Conservation (phyloP, 495 filamentous ascomycete species). For the Neurospora africana region DNA sequence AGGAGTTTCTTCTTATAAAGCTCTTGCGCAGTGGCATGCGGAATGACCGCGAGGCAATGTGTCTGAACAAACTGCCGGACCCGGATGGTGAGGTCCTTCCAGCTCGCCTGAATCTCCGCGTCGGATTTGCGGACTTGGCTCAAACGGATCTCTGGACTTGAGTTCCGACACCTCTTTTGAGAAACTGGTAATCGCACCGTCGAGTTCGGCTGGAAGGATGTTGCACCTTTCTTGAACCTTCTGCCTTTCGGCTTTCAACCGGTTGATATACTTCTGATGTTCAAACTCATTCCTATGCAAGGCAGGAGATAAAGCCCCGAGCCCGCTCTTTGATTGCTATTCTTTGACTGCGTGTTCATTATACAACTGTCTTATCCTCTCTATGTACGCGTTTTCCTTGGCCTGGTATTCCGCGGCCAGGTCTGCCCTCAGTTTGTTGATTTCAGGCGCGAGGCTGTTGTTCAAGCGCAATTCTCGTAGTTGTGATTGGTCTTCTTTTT, state of each 20-base stretch:
- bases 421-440: background rate
- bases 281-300: background rate
- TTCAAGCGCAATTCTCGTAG: background rate
- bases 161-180: background rate
- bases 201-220: background rate
- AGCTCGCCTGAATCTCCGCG: background rate
- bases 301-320: background rate
- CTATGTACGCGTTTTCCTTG: background rate
- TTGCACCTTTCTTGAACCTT: background rate
- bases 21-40: background rate
- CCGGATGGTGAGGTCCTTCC: background rate
- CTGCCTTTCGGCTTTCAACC: background rate
- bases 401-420: background rate
- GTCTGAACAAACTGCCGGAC: background rate
- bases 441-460: background rate
- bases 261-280: background rate
- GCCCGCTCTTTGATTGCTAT: background rate
- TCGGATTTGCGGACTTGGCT: background rate
- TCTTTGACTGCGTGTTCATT: background rate
- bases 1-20: background rate
- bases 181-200: background rate
- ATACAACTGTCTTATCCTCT: background rate
- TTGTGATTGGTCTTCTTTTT: background rate
- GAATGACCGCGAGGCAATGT: background rate
- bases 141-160: background rate